Percentiles rank a stretch among this genome's conserved stretches.
These are phyloP conservation scores for Akanthomyces lecanii DNA, from an alignment of 2,329 filamentous ascomycete species.

Conservation along the genomic window DNA sequence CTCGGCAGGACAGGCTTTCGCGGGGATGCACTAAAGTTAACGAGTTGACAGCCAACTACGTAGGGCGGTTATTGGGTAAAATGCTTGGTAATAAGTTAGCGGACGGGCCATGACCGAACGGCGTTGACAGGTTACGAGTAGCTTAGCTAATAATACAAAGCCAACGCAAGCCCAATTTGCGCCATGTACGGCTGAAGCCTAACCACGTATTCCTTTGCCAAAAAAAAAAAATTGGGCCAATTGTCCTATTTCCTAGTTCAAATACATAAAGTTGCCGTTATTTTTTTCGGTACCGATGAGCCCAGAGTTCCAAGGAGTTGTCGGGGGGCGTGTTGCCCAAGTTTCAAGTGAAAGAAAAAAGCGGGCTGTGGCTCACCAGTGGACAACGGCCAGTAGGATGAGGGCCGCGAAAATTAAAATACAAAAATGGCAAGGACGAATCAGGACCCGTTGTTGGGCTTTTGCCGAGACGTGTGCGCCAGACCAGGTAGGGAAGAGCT, in stretches of 20 bases:
- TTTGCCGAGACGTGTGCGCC: neutral
- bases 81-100: no score
- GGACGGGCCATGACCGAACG: no score
- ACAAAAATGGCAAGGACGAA: neutral
- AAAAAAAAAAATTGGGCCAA: no score
- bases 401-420: neutral
- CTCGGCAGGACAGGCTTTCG: neutral
- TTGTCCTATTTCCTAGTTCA: no score
- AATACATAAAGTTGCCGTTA: neutral
- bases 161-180: neutral
- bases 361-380: conserved; percentile 8
- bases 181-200: neutral
- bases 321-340: conserved; percentile 9
- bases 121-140: neutral
- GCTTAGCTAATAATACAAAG: neutral
- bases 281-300: neutral
- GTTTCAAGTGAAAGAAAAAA: conserved; percentile 11
- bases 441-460: neutral
- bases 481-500: neutral
- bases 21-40: neutral
- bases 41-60: neutral
- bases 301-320: conserved; percentile 15
- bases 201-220: neutral
- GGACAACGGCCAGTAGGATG: neutral
- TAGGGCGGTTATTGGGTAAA: neutral